Base-by-base conservation (phyloP, 1,284 basidiomycete genomes). In the Ustilago shanxiensis region DNA sequence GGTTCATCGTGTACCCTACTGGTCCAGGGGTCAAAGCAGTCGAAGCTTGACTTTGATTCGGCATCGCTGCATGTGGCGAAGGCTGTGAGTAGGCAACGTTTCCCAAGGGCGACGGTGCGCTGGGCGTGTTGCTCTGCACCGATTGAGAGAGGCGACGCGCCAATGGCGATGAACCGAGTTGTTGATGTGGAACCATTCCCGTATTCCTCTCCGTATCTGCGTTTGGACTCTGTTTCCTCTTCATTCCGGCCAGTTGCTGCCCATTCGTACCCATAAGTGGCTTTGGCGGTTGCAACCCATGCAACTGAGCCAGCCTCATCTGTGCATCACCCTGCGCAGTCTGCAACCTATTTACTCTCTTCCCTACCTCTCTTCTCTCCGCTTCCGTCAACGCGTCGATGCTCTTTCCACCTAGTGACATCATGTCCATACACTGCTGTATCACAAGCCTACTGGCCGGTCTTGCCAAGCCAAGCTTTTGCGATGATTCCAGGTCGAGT, bases 401-500 rank as follows among this genome's bases (percentile, higher is more conserved):
- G n/a, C 31, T 13, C 24, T 61, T 73, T n/a, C 13, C 44, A 20
- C 63, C 64, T 9, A 77, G 28, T 14, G 60, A 60, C 66, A 77
- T 63, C 75, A 77, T 77, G n/a, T 70, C 57, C 71, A 73, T 73
- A 55, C 75, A 77, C 31, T 70, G 71, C 20, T 67, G 64, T 24
- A 77, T 67, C 18, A 70, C 52, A 4, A 49, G 31, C 16, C 47
- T 37, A 50, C 66, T 70, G 1, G 71, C 67, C 18, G 71, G 75
- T 11, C 67, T 31, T 3, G 47, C 7, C 18, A 73, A 55, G 1
- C 61, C 55, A 2, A 77, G 59, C 53, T 56, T 44, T 6, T 50
- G 53, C 35, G 63, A 62, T 8, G 51, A n/a, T 41, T 72, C 69
- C 16, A 66, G 68, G 49, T 72, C 61, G n/a, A 55, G 60, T n/a